Conservation (phyloP, 2,329 filamentous ascomycete species). For the Sphaerostilbella broomeana region DNA sequence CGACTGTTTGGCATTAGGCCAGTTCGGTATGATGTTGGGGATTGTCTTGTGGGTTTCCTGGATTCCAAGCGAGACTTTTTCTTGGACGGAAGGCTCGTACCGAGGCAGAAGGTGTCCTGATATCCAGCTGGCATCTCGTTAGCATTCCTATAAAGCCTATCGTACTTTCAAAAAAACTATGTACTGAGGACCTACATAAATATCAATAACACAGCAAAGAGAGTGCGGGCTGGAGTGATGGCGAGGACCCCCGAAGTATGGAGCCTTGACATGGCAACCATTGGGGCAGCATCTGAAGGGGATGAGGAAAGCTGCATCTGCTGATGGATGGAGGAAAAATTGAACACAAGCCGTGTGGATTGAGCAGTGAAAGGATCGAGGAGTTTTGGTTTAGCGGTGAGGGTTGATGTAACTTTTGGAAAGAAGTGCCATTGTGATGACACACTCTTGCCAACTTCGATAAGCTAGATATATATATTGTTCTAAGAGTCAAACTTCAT, state of each 20-base stretch:
- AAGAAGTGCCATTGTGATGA: no score
- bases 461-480: no score
- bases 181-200: conserved; percentile 6
- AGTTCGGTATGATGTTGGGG: conserved; percentile 35
- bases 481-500: no score
- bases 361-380: no score
- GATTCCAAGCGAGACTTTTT: conserved; percentile 31
- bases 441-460: no score
- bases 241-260: conserved; percentile 5
- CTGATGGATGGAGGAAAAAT: no score
- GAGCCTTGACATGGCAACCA: conserved; percentile 5
- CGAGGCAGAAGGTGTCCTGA: conserved; percentile 27
- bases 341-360: no score
- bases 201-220: conserved; percentile 1
- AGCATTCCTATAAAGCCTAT: background rate
- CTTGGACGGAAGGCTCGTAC: conserved; percentile 39
- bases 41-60: conserved; percentile 35
- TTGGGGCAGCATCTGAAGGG: background rate
- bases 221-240: background rate
- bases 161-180: no score
- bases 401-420: no score
- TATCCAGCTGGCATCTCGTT: conserved; percentile 35
- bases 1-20: conserved; percentile 27
- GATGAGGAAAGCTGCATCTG: background rate
- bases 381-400: no score